Conservation (phyloP, 2,329 filamentous ascomycete species). For the Aspergillus pseudoterreus region DNA sequence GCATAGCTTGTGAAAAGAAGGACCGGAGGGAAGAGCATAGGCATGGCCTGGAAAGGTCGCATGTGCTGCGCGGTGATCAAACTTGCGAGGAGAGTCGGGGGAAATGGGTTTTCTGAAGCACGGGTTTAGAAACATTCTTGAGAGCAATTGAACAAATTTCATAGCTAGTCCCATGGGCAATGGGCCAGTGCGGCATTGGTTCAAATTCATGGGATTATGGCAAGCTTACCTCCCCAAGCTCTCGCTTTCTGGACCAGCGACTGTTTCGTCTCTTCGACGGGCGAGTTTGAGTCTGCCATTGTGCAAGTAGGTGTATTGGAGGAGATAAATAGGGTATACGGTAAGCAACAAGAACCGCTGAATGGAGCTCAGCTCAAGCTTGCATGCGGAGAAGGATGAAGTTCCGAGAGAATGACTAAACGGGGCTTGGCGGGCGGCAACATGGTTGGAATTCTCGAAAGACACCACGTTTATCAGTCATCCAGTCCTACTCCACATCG, state of each 20-base stretch:
- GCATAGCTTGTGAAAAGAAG: slow-evolving; percentile 65
- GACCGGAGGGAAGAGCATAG: slow-evolving; percentile 64
- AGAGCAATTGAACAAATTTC: neutral
- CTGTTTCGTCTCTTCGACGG: slow-evolving; percentile 33
- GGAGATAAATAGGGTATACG: neutral
- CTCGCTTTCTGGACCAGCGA: slow-evolving; percentile 36
- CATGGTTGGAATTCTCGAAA: slow-evolving; percentile 14
- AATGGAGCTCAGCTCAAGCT: too few relatives aligned
- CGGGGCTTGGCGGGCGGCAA: slow-evolving; percentile 12
- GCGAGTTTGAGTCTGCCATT: slow-evolving; percentile 26
- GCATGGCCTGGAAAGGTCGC: slow-evolving; percentile 62
- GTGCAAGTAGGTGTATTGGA: neutral
- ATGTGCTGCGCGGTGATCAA: slow-evolving; percentile 64
- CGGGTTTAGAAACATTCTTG: neutral
- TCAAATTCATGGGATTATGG: neutral
- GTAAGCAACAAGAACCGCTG: too few relatives aligned
- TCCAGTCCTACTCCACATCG: slow-evolving; percentile 11
- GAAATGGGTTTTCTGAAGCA: slow-evolving; percentile 58
- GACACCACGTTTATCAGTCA: slow-evolving; percentile 26
- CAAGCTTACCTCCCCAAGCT: slow-evolving; percentile 41
- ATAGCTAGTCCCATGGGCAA: slow-evolving; percentile 2
- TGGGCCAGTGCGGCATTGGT: neutral
- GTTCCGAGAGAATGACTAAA: neutral
- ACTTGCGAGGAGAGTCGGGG: slow-evolving; percentile 62
- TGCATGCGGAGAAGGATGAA: too few relatives aligned